Percentiles rank a stretch among this genome's conserved stretches.
phyloP scores from a whole-genome alignment of 2,329 filamentous ascomycete genomes.

The Phialophora tarda region DNA sequence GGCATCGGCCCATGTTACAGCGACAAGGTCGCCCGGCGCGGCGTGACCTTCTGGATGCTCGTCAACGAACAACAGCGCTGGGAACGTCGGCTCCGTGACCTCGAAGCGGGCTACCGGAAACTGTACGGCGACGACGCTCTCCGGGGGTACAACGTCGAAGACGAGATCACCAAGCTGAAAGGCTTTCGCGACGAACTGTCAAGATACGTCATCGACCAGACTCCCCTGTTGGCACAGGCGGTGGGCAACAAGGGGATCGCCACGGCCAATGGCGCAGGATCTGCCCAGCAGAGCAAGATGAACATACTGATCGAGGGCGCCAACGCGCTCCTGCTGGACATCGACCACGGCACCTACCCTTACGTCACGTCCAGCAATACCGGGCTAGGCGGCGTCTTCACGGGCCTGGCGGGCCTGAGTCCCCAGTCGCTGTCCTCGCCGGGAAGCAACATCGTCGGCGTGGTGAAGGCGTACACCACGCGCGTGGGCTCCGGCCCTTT shows the following conservation, averaged over 20 bases:
- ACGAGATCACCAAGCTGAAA: slow-evolving; percentile 59
- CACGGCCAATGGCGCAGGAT: slow-evolving; percentile 3
- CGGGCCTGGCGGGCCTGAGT: slow-evolving; percentile 64
- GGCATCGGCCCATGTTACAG: slow-evolving; percentile 65
- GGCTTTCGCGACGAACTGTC: slow-evolving; percentile 53
- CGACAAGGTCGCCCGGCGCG: slow-evolving; percentile 65
- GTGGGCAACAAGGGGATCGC: slow-evolving; percentile 38
- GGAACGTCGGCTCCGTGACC: slow-evolving; percentile 40
- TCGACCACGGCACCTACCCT: slow-evolving; percentile 60
- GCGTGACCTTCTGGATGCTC: slow-evolving; percentile 61
- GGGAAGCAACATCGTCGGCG: slow-evolving; percentile 58
- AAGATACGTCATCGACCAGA: slow-evolving; percentile 59
- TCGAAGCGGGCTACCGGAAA: slow-evolving; percentile 56
- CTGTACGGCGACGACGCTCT: slow-evolving; percentile 61
- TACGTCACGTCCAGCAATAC: slow-evolving; percentile 57
- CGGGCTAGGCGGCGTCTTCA: slow-evolving; percentile 58
- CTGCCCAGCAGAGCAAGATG: background rate
- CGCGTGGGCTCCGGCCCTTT: slow-evolving; percentile 66
- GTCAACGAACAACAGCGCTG: slow-evolving; percentile 42
- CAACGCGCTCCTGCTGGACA: slow-evolving; percentile 68
- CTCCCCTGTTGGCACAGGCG: slow-evolving; percentile 34
- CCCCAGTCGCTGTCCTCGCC: slow-evolving; percentile 60
- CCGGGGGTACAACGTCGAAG: slow-evolving; percentile 63
- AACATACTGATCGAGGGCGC: slow-evolving; percentile 68
- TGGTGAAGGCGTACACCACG: slow-evolving; percentile 70